Percentiles rank a stretch among this genome's conserved stretches.
Evolutionary conservation across 2,329 filamentous ascomycete genomes (phyloP).

Genomic region (Fusarium phyllophilum): DNA sequence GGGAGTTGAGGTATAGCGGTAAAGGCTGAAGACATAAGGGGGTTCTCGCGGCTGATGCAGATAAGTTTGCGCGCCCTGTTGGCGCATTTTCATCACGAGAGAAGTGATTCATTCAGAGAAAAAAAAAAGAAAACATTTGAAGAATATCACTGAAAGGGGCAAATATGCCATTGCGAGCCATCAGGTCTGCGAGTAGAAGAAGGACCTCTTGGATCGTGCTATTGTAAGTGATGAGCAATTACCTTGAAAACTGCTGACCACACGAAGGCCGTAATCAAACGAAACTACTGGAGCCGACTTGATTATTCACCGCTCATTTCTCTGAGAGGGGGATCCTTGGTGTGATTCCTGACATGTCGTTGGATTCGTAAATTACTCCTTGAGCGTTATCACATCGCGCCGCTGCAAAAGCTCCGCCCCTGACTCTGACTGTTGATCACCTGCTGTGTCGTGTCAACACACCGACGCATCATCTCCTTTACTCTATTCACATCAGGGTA

Average conservation of each 20-base stretch:
- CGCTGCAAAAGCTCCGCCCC: neutral
- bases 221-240: neutral
- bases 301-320: neutral
- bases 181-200: neutral
- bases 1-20: neutral
- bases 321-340: neutral
- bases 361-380: neutral
- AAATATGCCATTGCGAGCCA: neutral
- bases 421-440: neutral
- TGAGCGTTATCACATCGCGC: neutral
- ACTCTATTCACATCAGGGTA: neutral
- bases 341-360: neutral
- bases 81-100: neutral
- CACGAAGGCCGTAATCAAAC: neutral
- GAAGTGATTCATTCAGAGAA: neutral
- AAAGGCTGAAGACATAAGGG: neutral
- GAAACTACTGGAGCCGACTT: neutral
- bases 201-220: neutral
- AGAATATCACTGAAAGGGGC: neutral
- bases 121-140: neutral
- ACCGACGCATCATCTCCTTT: neutral
- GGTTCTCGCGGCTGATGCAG: neutral
- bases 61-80: neutral
- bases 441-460: neutral
- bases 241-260: neutral